Evolutionary conservation across 2,329 filamentous ascomycete species (phyloP).

Genomic region (Fusarium neocosmosporiellum): DNA sequence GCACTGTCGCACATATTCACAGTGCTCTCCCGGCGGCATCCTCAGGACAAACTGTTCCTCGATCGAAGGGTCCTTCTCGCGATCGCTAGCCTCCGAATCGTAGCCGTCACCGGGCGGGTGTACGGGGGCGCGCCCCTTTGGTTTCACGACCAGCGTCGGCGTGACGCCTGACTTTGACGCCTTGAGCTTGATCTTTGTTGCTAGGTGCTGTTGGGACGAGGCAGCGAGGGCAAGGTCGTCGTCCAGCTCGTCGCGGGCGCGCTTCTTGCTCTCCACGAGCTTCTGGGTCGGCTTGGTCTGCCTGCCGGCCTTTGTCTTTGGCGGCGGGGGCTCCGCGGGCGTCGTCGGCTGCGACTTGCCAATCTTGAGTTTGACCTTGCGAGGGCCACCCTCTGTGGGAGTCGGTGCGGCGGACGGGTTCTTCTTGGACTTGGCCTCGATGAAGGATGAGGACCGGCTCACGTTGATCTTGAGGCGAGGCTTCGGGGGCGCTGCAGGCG

Average conservation of each 20-base stretch:
- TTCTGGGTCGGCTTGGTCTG: constrained; percentile 70
- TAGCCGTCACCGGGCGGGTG: constrained; percentile 88
- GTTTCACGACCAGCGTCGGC: constrained; percentile 62
- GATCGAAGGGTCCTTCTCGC: constrained; percentile 86
- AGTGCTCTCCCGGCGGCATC: constrained; percentile 87
- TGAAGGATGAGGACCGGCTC: constrained; percentile 50
- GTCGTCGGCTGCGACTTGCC: constrained; percentile 53
- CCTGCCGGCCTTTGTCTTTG: constrained; percentile 70
- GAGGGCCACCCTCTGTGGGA: constrained; percentile 47
- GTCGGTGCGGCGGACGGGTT: constrained; percentile 36
- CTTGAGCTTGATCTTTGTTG: constrained; percentile 67
- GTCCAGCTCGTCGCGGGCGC: constrained; percentile 66
- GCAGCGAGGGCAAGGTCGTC: constrained; percentile 51
- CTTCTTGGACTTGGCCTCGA: constrained; percentile 39
- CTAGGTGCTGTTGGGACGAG: constrained; percentile 42
- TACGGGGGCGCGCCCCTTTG: constrained; percentile 74
- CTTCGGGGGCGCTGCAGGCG: constrained; percentile 46
- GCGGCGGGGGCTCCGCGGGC: constrained; percentile 48
- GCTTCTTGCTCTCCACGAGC: constrained; percentile 69
- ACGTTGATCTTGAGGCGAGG: constrained; percentile 55
- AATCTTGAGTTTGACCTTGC: constrained; percentile 57
- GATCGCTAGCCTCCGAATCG: constrained; percentile 94
- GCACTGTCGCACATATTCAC: constrained; percentile 81
- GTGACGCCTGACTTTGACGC: constrained; percentile 52
- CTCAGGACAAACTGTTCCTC: constrained; percentile 92